Evolutionary conservation across 2,329 filamentous ascomycete species (phyloP).

Genomic region (Exophiala sideris): DNA sequence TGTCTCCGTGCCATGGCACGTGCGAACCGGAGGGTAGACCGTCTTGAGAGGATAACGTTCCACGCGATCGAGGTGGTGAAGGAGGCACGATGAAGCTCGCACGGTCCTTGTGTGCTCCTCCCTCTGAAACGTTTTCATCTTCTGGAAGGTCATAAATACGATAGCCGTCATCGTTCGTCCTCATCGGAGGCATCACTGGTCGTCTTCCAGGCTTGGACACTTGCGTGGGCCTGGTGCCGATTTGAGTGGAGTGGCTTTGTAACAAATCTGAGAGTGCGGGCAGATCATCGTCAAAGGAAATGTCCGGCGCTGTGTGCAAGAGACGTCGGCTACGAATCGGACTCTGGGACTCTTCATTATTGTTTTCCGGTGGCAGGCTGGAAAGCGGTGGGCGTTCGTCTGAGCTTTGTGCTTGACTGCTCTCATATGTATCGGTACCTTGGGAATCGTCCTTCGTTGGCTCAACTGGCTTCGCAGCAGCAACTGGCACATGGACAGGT

Average conservation of each 20-base stretch:
- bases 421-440: conserved; percentile 20
- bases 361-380: conserved; percentile 33
- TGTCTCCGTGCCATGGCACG: neutral
- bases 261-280: conserved; percentile 21
- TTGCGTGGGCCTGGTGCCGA: neutral
- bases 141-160: conserved; percentile 19
- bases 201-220: neutral
- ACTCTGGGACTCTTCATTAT: conserved; percentile 34
- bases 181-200: neutral
- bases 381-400: conserved; percentile 11
- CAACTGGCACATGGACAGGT: conserved; percentile 37
- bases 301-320: conserved; percentile 1
- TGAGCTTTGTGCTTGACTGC: conserved; percentile 10
- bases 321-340: conserved; percentile 22
- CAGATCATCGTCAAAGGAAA: conserved; percentile 21
- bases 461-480: conserved; percentile 3
- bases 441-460: conserved; percentile 16
- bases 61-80: conserved; percentile 42
- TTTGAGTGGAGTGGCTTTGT: neutral
- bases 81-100: conserved; percentile 28
- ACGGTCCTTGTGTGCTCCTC: neutral
- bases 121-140: neutral
- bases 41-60: conserved; percentile 29
- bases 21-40: neutral
- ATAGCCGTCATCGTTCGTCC: conserved; percentile 7